Base-by-base conservation (phyloP, 331 rosid genomes). In the Arachis monticola region DNA sequence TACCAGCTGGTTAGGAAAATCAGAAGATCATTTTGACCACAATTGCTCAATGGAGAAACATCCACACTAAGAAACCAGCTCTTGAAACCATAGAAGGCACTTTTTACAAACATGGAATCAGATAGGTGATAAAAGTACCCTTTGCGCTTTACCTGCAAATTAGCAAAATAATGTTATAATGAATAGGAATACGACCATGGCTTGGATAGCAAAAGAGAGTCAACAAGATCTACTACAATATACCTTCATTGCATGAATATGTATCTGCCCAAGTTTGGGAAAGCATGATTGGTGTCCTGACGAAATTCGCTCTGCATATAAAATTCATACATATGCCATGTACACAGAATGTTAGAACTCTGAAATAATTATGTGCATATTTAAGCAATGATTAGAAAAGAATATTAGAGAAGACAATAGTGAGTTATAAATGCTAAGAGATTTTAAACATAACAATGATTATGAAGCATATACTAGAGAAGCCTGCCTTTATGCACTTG, bases 31-130 rank as follows among this genome's bases (percentile, higher is more conserved):
- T 60, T 57, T 76, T 69, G 84, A 46, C 56, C 74, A 69, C 35
- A 57, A 44, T 80, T 87, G 12, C 55, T 77, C 32, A 83, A 59
- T 27, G 58, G 38, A 71, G 90, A 82, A 77, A 77, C 92, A 79
- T 94, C 97, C 41, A 85, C 87, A 45, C 69, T 74, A 41, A 94
- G 83, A 78, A 87, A 88, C 96, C 93, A 88, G 41, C 53, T 64
- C 64, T 44, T 64, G 57, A 57, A 46, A 64, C 80, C 83, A 60
- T 4, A 41, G 80, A 86, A 90, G 12, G 89, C 93, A 69, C 73
- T 75, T 77, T 64, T 87, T 72, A 81, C 78, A 17, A 45, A 10
- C 90, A 94, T 77, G 66, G 88, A 88, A 75, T 91, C 93, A 6
- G 92, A 74, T 53, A 94, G 77, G 71, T 77, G 87, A 81, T 90